Conservation (phyloP, 306 rosid species). For the Pterocarpus santalinus region DNA sequence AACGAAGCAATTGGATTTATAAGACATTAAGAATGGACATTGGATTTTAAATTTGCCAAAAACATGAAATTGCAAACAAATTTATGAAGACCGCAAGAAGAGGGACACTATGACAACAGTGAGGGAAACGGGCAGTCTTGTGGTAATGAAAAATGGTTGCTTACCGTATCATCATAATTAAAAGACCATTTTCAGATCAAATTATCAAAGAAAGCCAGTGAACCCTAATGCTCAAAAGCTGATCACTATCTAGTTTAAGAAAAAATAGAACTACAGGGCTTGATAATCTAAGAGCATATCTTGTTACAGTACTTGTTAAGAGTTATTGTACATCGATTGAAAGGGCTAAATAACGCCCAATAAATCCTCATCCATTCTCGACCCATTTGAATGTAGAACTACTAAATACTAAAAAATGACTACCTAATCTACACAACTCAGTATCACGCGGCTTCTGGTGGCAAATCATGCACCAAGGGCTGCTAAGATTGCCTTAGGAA, state of each 20-base stretch:
- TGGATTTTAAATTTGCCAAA: neutral
- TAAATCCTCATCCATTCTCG: conserved; percentile 69
- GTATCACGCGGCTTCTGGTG: conserved; percentile 70
- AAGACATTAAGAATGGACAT: too few species aligned
- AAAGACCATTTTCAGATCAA: conserved; percentile 21
- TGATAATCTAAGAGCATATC: conserved; percentile 58
- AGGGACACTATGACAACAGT: too few species aligned
- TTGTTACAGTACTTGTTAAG: conserved; percentile 65
- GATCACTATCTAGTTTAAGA: conserved; percentile 37
- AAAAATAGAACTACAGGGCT: conserved; percentile 49
- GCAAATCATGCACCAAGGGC: conserved; percentile 68
- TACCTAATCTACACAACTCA: conserved; percentile 82
- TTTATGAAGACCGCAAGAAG: too few species aligned
- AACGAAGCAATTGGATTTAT: too few species aligned
- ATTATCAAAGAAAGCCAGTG: conserved; percentile 31
- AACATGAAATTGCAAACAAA: too few species aligned
- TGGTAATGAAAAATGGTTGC: neutral
- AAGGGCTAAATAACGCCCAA: conserved; percentile 68
- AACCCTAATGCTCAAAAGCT: conserved; percentile 38
- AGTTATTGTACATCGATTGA: conserved; percentile 79
- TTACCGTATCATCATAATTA: neutral
- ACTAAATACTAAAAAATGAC: conserved; percentile 81
- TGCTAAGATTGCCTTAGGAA: conserved; percentile 71
- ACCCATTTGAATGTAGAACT: conserved; percentile 60
- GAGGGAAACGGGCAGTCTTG: neutral